phyloP scores from a whole-genome alignment of 441 rosid species.

The Viola pubescens region DNA sequence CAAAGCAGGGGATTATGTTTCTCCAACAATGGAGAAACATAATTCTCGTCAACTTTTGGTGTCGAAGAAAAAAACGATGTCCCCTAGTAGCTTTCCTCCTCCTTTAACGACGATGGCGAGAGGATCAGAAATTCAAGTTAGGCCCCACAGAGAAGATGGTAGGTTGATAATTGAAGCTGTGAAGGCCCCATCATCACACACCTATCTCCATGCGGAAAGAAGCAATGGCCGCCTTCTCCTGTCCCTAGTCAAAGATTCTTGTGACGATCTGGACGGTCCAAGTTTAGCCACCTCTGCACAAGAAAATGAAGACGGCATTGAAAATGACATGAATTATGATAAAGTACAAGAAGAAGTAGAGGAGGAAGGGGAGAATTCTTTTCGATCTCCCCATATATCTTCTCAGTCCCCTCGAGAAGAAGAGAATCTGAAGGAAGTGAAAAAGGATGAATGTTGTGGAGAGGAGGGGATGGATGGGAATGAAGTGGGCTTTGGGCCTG shows the following conservation, averaged over 20 bases:
- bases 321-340: conserved; percentile 19
- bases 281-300: conserved; percentile 4
- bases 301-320: conserved; percentile 5
- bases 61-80: conserved; percentile 22
- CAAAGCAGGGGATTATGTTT: conserved; percentile 8
- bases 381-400: no score
- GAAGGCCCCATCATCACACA: conserved; percentile 27
- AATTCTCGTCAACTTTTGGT: conserved; percentile 14
- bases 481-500: conserved; percentile 8
- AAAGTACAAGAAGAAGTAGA: background rate
- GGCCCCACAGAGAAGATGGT: conserved; percentile 64
- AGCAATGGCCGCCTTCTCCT: conserved; percentile 69
- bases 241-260: conserved; percentile 29
- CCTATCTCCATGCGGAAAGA: conserved; percentile 53
- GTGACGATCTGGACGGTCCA: conserved; percentile 19
- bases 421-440: conserved; percentile 18
- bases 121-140: conserved; percentile 42
- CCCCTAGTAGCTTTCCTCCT: conserved; percentile 47
- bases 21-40: conserved; percentile 20
- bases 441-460: background rate
- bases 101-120: conserved; percentile 58
- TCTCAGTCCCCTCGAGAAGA: background rate
- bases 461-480: background rate
- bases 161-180: conserved; percentile 50
- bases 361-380: conserved; percentile 13